phyloP scores from a whole-genome alignment of 805 yeast species.

The Saccharomycopsis amapae region DNA sequence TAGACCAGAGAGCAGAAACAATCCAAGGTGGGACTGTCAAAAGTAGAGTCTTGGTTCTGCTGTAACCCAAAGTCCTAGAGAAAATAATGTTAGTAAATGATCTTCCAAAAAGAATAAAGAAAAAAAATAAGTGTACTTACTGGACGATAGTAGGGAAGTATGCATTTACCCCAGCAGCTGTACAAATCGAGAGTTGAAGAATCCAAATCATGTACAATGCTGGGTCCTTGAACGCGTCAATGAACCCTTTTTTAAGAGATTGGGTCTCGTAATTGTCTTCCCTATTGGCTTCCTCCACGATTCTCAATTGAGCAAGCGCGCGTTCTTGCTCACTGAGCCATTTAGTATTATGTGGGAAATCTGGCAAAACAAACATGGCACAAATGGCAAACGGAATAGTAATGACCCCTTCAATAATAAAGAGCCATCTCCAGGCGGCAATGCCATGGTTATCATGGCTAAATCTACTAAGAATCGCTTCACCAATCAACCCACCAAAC shows the following conservation, averaged over 20 bases:
- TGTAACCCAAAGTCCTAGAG: constrained; percentile 44
- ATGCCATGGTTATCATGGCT: constrained; percentile 23
- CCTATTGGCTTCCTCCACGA: constrained; percentile 10
- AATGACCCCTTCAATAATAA: constrained; percentile 43
- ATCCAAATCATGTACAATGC: constrained; percentile 13
- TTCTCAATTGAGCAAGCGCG: constrained; percentile 18
- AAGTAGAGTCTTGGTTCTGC: constrained; percentile 42
- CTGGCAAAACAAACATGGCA: constrained; percentile 34
- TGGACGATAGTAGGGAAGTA: constrained; percentile 58
- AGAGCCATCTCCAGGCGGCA: constrained; percentile 45
- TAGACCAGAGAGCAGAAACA: constrained; percentile 43
- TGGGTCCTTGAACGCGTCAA: constrained; percentile 11
- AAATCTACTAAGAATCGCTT: constrained; percentile 33
- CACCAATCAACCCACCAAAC: constrained; percentile 48
- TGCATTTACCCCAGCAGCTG: constrained; percentile 56
- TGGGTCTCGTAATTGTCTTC: constrained; percentile 10
- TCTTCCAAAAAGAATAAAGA: too few species aligned
- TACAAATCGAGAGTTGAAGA: constrained; percentile 34
- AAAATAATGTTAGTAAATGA: too few species aligned
- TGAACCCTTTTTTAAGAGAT: constrained; percentile 6
- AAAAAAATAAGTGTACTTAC: too few species aligned
- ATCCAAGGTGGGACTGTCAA: constrained; percentile 55
- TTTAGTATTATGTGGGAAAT: constrained; percentile 34
- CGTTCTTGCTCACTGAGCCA: constrained; percentile 33
- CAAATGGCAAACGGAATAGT: constrained; percentile 34